Evolutionary conservation across 495 filamentous ascomycete species (phyloP).

Genomic region (Penicillium coprophilum): DNA sequence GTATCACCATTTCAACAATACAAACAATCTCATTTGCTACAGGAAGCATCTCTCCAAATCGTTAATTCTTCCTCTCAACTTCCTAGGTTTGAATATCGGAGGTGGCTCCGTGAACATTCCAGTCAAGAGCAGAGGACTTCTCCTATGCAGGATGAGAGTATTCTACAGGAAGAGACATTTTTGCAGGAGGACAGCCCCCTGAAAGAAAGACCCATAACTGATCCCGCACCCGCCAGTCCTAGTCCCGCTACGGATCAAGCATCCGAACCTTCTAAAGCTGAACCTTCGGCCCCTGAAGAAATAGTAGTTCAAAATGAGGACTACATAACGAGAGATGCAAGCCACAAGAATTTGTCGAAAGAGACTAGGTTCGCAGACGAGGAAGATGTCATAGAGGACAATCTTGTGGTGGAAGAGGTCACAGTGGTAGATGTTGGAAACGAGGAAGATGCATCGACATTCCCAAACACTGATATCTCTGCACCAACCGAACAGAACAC

Average conservation of each 20-base stretch:
- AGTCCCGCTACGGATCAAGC: neutral
- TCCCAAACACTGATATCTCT: neutral
- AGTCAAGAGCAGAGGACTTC: constrained; percentile 7
- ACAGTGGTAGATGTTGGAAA: neutral
- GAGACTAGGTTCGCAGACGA: constrained; percentile 23
- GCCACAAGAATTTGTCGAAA: constrained; percentile 14
- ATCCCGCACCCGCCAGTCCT: neutral
- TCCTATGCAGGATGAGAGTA: constrained; percentile 6
- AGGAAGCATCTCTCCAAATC: constrained; percentile 33
- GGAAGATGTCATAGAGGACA: neutral
- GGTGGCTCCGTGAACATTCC: constrained; percentile 18
- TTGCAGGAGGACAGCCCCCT: neutral
- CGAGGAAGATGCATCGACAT: neutral
- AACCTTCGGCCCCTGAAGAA: neutral
- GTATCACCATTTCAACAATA: constrained; percentile 4
- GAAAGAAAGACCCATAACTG: neutral
- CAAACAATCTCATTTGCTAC: neutral
- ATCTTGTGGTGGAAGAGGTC: neutral
- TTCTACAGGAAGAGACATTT: constrained; percentile 9
- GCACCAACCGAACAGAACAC: constrained; percentile 23
- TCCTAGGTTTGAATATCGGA: constrained; percentile 49
- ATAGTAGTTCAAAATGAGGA: neutral
- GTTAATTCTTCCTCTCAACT: constrained; percentile 45
- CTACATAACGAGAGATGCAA: neutral
- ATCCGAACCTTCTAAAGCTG: neutral